Evolutionary conservation across 495 filamentous ascomycete genomes (phyloP), one percentile per base, ranked within the genome.

Genomic region (Neurospora cerealis): DNA sequence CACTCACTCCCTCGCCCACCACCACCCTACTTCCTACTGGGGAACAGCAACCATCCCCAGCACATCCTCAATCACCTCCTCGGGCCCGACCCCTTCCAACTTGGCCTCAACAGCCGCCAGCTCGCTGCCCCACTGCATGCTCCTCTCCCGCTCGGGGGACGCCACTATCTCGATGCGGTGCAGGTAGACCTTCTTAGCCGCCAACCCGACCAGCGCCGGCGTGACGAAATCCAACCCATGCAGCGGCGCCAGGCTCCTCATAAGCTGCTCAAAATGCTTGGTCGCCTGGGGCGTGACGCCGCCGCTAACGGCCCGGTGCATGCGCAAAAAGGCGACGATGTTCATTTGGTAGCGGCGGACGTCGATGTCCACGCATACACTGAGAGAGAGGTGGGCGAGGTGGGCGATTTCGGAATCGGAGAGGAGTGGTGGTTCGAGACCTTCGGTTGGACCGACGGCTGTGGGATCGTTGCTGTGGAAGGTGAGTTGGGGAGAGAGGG

Each of bases 101-200:
- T 93, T 73, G 39, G 85, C 84, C 66, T 86, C 85, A 2, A 97
- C 88, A 11, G 92, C 92, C 34, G 82, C 83, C 4, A 90, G 44
- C 71, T 96, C 90, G 80, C 95, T 97, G 5, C 96, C 96, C 87
- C 96, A 99, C 79, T 97, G 93, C 83, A 97, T 86, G 78, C 94
- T 98, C 54, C 94, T 83, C 82, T 99, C 96, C 72, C 88, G 86
- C 74, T 91, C 90, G 0, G 93, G 87, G 3, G 79, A 84, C 0
- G 79, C 83, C 1, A 89, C 86, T 10, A 97, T 85, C 3, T 86
- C 78, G n/a, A 99, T 88, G 34, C 93, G 89, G 80, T 99, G 96
- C 36, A 90, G 87, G 77, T 96, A 98, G 15, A 97, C 88, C 83
- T 98, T 99, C 73, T 88, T 89, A n/a, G 90, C 89, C 4, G 96